Evolutionary conservation across 768 basidiomycete genomes (phyloP), one percentile per base, ranked within the genome.

Genomic region (Termitomyces sp.): DNA sequence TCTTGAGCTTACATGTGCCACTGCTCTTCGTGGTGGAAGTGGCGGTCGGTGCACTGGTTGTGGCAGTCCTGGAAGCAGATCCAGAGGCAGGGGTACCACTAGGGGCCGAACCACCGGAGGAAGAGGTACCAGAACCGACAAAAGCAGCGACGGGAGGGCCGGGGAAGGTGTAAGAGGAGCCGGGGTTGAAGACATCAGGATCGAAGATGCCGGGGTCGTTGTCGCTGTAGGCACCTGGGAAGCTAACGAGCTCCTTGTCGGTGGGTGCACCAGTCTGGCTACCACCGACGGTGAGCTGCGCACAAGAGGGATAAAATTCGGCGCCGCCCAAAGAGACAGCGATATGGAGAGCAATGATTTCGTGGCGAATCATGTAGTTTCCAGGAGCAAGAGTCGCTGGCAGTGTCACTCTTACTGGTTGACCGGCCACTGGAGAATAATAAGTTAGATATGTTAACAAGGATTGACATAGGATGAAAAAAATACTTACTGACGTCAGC

Each of bases 271-370:
- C 84, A 1, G 75, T 76, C 42, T 76, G 76, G 48, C 71, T 76
- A 11, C 89, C 88, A 2, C 75, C 70, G 35, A 91, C 67, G 36
- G 65, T 70, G 57, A 88, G 64, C 68, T 85, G 79, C 3, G 79
- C 74, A 67, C 90, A 93, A 25, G 81, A 80, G 0, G 87, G 84
- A 66, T 93, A 93, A 69, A 91, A 92, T 69, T 93, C 90, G 0
- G 88, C 89, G 18, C 86, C 87, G 5, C 84, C 83, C 16, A 63
- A 10, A 2, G 63, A 59, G n/a, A 64, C 74, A 6, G 78, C 89
- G 43, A 84, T 76, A 63, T 91, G 90, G 13, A 91, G 80, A 10
- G 86, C 85, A 66, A 91, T 85, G 68, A 91, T 86, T 66, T 92
- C 89, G 66, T 89, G 84, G 1, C 89, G 86, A 64, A 91, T 67